Evolutionary conservation across 2,329 filamentous ascomycete species (phyloP), one percentile per base, ranked within the genome.

Genomic region (Parascedosporium putredinis): DNA sequence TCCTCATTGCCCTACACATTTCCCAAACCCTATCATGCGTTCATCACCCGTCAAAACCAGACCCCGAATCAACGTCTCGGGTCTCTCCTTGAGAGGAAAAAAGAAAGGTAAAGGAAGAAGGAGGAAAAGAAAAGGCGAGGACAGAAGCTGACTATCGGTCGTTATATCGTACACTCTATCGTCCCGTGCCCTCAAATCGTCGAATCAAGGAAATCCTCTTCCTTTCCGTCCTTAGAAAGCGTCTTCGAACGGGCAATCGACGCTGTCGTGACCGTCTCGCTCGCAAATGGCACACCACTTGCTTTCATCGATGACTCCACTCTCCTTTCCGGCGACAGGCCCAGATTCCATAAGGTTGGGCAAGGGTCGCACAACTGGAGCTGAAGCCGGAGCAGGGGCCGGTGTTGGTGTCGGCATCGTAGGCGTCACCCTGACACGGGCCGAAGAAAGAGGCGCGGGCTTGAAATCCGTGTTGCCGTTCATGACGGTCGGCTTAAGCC

Each of bases 201-300:
- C n/a, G n/a, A n/a, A n/a, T n/a, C n/a, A n/a, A n/a, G n/a, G n/a
- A n/a, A n/a, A n/a, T n/a, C n/a, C n/a, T n/a, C n/a, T 22, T 24
- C 7, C 27, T 2, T 7, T 34, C n/a, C 23, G 50, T 64, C 16
- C 20, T 42, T 70, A 83, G 55, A 83, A 86, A 25, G 81, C 81
- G 65, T 94, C 88, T 68, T 95, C 90, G 66, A 95, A 86, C 10
- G 90, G 89, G 67, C 90, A 95, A 65, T 94, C 88, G 53, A 95
- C 90, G 61, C 91, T 96, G 66, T 96, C 87, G 64, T 98, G 93
- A 12, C 93, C 93, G 60, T 98, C 93, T 54, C 88, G 81, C 72
- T 98, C 93, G 64, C 93, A 98, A 42, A 97, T 74, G 14, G 93
- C 93, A 67, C 93, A 98, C 93, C 93, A 98, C 69, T 95, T 96